A percentile compares a stretch with the other conserved stretches of the same genome.
Conservation (phyloP, 352 stramenopile genomes). For the Phytophthora europaea region DNA sequence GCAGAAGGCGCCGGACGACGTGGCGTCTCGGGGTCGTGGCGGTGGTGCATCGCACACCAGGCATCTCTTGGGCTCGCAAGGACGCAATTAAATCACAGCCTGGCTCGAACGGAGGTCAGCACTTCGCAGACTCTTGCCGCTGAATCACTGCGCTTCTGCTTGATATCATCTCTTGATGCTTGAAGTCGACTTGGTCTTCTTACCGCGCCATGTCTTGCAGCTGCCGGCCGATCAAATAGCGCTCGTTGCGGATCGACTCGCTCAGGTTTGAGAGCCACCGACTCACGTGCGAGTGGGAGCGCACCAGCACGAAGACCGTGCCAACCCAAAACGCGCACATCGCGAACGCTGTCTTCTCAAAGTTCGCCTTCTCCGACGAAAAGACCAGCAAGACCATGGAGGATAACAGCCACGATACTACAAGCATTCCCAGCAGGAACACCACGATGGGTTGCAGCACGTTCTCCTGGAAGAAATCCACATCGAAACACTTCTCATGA, state of each 20-base stretch:
- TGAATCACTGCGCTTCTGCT: constrained; percentile 8
- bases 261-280: constrained; percentile 77
- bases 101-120: constrained; percentile 4
- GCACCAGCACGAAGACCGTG: constrained; percentile 42
- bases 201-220: constrained; percentile 89
- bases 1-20: neutral
- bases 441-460: constrained; percentile 68
- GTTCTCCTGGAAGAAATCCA: constrained; percentile 64
- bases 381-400: constrained; percentile 52
- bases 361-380: constrained; percentile 40
- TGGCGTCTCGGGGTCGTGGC: neutral
- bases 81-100: constrained; percentile 16
- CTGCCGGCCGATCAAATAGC: constrained; percentile 88
- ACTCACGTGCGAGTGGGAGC: constrained; percentile 58
- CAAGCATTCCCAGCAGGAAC: constrained; percentile 61
- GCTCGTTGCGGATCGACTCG: constrained; percentile 90
- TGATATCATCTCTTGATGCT: constrained; percentile 12
- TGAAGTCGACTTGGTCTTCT: constrained; percentile 19
- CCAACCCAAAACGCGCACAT: constrained; percentile 61
- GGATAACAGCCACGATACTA: constrained; percentile 66
- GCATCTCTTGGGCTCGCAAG: constrained; percentile 6
- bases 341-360: constrained; percentile 70
- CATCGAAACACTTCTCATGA: constrained; percentile 76
- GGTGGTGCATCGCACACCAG: neutral
- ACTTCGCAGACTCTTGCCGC: neutral